Evolutionary conservation across 176 grass and related monocot genomes (phyloP).

Genomic region (Neostapfia colusana): DNA sequence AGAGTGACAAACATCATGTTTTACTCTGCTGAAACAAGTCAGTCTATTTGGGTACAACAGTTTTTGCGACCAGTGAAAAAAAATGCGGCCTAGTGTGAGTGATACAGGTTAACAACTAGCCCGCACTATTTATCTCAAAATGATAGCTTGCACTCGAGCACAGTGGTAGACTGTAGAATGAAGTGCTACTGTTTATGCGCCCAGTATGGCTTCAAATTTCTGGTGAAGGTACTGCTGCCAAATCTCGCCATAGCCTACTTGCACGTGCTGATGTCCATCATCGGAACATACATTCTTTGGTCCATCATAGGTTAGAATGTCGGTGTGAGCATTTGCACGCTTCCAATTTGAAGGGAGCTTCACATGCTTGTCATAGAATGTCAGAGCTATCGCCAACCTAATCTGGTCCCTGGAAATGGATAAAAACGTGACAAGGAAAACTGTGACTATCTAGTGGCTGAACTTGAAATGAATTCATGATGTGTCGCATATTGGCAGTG

Average conservation of each 20-base stretch:
- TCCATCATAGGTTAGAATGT: slow-evolving; percentile 64
- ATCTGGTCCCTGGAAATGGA: slow-evolving; percentile 51
- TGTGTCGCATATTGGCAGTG: background rate
- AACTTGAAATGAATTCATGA: background rate
- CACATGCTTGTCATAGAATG: slow-evolving; percentile 60
- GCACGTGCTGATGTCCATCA: slow-evolving; percentile 40
- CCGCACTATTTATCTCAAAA: background rate
- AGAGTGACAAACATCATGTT: background rate
- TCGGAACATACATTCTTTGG: slow-evolving; percentile 60
- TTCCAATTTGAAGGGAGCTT: slow-evolving; percentile 75
- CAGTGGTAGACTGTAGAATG: background rate
- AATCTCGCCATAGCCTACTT: slow-evolving; percentile 32
- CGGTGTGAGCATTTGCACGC: slow-evolving; percentile 29
- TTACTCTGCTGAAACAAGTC: background rate
- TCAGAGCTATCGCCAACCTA: slow-evolving; percentile 51
- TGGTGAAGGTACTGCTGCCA: slow-evolving; percentile 59
- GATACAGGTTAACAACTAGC: slow-evolving; percentile 3
- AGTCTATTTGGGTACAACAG: slow-evolving; percentile 20
- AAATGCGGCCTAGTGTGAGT: no score
- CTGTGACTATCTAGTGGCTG: background rate
- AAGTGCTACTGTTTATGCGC: slow-evolving; percentile 19
- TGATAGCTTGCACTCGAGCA: background rate
- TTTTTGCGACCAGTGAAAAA: background rate
- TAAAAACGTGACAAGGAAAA: background rate
- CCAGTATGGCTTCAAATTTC: slow-evolving; percentile 54